A percentile compares a stretch with the other conserved stretches of the same genome.
These are phyloP conservation scores for Oryza glaberrima DNA, from an alignment of 176 grass and related monocot genomes.

Conservation along the genomic window DNA sequence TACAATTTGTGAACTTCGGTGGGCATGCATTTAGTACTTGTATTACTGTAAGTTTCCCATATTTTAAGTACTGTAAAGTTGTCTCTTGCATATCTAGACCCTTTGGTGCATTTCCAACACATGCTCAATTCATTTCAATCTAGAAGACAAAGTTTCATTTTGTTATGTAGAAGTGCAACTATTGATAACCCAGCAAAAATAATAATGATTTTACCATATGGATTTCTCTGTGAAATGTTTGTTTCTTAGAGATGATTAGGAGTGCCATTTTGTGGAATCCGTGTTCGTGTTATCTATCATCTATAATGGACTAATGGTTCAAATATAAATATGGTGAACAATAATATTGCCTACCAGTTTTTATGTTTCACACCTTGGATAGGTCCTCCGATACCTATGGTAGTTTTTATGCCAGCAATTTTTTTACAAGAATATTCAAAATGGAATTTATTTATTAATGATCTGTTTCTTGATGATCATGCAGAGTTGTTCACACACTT, in stretches of 20 bases:
- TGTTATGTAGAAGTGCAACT: not conserved
- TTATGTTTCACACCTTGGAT: not conserved
- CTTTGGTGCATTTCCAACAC: no score
- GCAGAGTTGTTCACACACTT: conserved; percentile 94
- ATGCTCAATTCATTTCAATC: no score
- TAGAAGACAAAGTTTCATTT: no score
- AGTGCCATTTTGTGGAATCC: conserved; percentile 19
- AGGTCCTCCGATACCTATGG: not conserved
- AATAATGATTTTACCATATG: not conserved
- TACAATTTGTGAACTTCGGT: no score
- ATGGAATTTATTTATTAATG: conserved; percentile 21
- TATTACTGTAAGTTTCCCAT: no score
- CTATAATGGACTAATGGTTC: not conserved
- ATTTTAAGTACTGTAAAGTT: no score
- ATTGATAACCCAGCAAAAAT: not conserved
- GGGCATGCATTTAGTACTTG: no score
- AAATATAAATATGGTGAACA: not conserved
- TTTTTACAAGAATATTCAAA: conserved; percentile 10
- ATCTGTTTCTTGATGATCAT: conserved; percentile 42
- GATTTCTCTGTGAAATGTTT: conserved; percentile 7
- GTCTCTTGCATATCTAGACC: no score
- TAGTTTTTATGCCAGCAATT: conserved; percentile 24
- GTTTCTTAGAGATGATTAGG: conserved; percentile 11
- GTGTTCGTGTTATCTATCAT: not conserved
- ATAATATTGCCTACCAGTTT: conserved; percentile 13